These are phyloP conservation scores for Yarrowia phangngaensis DNA, from an alignment of 805 yeast species.

Conservation along the genomic window DNA sequence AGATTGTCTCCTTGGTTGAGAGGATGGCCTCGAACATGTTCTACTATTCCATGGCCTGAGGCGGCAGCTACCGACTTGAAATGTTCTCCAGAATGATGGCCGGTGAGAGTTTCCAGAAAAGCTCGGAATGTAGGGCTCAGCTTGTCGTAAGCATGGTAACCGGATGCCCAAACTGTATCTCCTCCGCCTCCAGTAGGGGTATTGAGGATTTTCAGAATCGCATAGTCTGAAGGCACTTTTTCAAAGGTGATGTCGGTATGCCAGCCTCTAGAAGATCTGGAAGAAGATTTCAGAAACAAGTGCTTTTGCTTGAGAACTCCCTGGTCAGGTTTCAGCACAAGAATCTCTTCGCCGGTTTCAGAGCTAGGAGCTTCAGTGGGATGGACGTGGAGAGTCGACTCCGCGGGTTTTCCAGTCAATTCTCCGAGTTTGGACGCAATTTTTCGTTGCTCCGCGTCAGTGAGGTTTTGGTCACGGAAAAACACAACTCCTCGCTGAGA, in stretches of 20 bases:
- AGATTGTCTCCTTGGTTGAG: conserved; percentile 36
- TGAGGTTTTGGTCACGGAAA: conserved; percentile 46
- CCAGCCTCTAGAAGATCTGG: conserved; percentile 44
- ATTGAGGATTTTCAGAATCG: conserved; percentile 62
- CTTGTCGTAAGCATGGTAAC: conserved; percentile 53
- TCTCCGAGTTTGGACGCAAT: conserved; percentile 35
- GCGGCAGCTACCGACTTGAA: conserved; percentile 29
- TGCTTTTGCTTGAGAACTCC: not conserved
- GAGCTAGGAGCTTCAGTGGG: conserved; percentile 39
- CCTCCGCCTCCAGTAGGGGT: conserved; percentile 51
- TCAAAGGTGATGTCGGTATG: conserved; percentile 79
- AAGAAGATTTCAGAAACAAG: not conserved
- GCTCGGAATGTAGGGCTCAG: conserved; percentile 49
- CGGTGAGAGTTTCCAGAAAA: conserved; percentile 44
- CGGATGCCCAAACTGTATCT: conserved; percentile 54
- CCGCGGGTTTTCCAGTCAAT: conserved; percentile 36
- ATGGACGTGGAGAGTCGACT: conserved; percentile 37
- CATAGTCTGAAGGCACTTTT: conserved; percentile 67
- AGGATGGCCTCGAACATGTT: conserved; percentile 34
- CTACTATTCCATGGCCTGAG: conserved; percentile 27
- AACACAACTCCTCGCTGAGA: conserved; percentile 52
- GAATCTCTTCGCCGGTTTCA: conserved; percentile 30
- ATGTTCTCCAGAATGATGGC: conserved; percentile 31
- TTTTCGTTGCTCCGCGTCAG: conserved; percentile 35
- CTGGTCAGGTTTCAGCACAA: conserved; percentile 26